Conservation (phyloP, 169 alveolate genomes). For the Eimeria necatrix region DNA sequence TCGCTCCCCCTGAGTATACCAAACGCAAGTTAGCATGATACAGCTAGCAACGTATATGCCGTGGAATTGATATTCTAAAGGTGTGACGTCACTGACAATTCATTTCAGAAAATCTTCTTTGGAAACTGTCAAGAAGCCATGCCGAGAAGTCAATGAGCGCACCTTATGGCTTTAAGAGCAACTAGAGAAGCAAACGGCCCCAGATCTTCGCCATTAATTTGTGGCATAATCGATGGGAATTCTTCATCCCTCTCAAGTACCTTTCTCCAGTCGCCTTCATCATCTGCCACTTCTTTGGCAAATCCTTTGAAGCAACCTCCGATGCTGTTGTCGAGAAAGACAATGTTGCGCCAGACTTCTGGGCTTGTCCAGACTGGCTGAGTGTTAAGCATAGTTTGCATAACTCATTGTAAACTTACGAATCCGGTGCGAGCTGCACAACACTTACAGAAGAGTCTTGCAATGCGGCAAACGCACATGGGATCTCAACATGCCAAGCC, state of each 20-base stretch:
- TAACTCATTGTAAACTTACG: no score
- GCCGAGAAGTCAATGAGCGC: neutral
- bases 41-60: neutral
- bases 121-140: no score
- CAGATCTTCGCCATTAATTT: constrained; percentile 28
- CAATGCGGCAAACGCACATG: neutral
- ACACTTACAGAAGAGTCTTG: neutral
- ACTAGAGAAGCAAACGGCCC: constrained; percentile 48
- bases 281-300: constrained; percentile 39
- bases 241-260: neutral
- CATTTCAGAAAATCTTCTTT: neutral
- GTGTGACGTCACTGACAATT: neutral
- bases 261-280: constrained; percentile 54
- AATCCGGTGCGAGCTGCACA: neutral
- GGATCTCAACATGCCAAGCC: neutral
- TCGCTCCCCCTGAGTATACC: constrained; percentile 45
- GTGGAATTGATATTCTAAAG: neutral
- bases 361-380: constrained; percentile 65
- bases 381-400: neutral
- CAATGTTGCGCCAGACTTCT: constrained; percentile 30
- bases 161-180: constrained; percentile 58
- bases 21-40: neutral
- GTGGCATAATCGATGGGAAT: constrained; percentile 27
- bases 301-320: constrained; percentile 61
- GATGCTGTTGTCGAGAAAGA: constrained; percentile 4